Conservation (phyloP, 2,329 filamentous ascomycete genomes). For the Emericellopsis atlantica region DNA sequence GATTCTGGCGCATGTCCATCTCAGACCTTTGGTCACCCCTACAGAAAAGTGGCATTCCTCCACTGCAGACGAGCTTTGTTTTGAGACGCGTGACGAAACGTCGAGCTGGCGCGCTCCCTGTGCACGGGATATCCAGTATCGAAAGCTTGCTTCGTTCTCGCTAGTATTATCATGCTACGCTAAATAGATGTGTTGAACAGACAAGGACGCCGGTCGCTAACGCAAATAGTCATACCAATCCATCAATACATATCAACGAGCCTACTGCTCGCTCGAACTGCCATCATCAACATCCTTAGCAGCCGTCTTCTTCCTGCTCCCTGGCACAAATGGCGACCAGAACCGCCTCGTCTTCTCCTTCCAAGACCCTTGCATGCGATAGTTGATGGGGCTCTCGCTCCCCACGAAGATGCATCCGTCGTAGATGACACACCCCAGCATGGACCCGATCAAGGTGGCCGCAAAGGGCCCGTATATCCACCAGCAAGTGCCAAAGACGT, state of each 20-base stretch:
- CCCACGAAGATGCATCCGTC: conserved; percentile 14
- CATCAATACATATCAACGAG: too few relatives aligned
- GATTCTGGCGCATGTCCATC: neutral
- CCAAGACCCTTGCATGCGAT: neutral
- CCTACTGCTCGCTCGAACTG: too few relatives aligned
- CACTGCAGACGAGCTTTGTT: too few relatives aligned
- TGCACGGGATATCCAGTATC: too few relatives aligned
- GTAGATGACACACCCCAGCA: conserved; percentile 15
- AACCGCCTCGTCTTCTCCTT: neutral
- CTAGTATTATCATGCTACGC: too few relatives aligned
- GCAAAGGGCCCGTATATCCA: conserved; percentile 18
- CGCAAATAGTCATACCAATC: too few relatives aligned
- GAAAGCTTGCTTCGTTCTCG: too few relatives aligned
- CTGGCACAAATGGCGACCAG: neutral
- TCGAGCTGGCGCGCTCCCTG: too few relatives aligned
- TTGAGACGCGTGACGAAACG: too few relatives aligned
- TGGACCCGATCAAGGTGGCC: conserved; percentile 12
- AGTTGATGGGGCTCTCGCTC: conserved; percentile 5
- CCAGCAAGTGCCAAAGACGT: conserved; percentile 16
- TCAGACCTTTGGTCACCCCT: conserved; percentile 1
- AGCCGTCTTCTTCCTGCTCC: neutral
- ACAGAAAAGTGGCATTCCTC: conserved; percentile 1
- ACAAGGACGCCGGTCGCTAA: too few relatives aligned
- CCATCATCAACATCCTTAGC: too few relatives aligned
- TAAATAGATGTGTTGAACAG: too few relatives aligned